phyloP scores from a whole-genome alignment of 2,329 filamentous ascomycete genomes.

The Nemania serpens region DNA sequence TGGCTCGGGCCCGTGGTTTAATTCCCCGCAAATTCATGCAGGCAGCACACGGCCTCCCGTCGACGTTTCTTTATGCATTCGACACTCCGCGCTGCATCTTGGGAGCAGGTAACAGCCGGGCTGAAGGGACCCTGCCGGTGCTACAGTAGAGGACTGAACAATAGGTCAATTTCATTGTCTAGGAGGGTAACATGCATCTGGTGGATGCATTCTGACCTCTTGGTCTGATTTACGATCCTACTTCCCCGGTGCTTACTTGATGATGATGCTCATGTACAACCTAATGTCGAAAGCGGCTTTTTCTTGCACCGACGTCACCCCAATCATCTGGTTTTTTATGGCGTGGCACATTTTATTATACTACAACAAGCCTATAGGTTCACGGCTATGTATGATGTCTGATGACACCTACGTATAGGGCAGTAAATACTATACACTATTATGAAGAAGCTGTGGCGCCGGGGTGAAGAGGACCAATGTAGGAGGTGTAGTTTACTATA shows the following conservation, averaged over 20 bases:
- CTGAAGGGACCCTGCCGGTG: constrained; percentile 29
- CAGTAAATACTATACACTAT: too few species aligned
- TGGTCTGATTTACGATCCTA: constrained; percentile 17
- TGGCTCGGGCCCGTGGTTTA: constrained; percentile 32
- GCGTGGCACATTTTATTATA: constrained; percentile 7
- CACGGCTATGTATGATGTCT: constrained; percentile 6
- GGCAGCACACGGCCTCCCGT: constrained; percentile 37
- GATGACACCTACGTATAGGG: neutral
- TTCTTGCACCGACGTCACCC: constrained; percentile 5
- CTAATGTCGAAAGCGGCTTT: constrained; percentile 5
- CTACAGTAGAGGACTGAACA: constrained; percentile 17
- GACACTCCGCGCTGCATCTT: constrained; percentile 13
- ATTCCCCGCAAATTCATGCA: constrained; percentile 41
- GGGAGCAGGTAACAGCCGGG: constrained; percentile 19
- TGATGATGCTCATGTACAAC: constrained; percentile 5
- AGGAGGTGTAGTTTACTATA: too few species aligned
- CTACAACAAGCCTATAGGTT: constrained; percentile 9
- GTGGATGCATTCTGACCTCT: constrained; percentile 11
- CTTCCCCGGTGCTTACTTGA: constrained; percentile 14
- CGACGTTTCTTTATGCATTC: constrained; percentile 33
- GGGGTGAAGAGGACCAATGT: neutral
- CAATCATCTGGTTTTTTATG: constrained; percentile 2
- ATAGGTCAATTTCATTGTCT: constrained; percentile 11
- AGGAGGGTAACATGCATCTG: constrained; percentile 29
- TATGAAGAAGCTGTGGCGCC: constrained; percentile 5